phyloP scores from a whole-genome alignment of 768 basidiomycete species.

The Megacollybia marginata region DNA sequence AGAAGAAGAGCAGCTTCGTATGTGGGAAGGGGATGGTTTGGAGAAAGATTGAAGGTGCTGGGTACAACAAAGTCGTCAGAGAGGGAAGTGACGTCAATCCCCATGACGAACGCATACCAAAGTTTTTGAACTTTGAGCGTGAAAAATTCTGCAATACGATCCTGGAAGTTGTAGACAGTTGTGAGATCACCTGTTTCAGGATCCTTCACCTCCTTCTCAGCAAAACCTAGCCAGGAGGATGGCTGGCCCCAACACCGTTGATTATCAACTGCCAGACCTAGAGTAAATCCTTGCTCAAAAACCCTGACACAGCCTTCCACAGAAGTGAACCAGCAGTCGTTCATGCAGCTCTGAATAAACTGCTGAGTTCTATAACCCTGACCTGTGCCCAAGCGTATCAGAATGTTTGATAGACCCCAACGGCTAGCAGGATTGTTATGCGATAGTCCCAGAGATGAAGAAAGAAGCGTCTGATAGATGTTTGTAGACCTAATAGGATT shows the following conservation, averaged over 20 bases:
- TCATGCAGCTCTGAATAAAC: conserved; percentile 1
- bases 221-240: too few relatives aligned
- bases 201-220: too few relatives aligned
- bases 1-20: too few relatives aligned
- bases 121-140: too few relatives aligned
- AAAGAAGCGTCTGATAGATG: not conserved
- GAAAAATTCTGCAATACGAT: too few relatives aligned
- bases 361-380: conserved; percentile 3
- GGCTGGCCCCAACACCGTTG: not conserved
- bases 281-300: not conserved
- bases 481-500: conserved; percentile 3
- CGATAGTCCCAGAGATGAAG: not conserved
- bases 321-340: not conserved
- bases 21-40: too few relatives aligned
- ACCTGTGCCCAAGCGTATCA: conserved; percentile 7
- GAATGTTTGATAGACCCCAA: conserved; percentile 6
- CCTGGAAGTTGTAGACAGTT: too few relatives aligned
- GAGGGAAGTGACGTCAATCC: too few relatives aligned
- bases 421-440: not conserved
- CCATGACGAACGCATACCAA: too few relatives aligned
- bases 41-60: too few relatives aligned
- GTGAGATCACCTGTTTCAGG: too few relatives aligned
- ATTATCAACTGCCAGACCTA: not conserved
- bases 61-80: too few relatives aligned
- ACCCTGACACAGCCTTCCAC: not conserved